Evolutionary conservation across 1,284 basidiomycete species (phyloP), one percentile per base, ranked within the genome.

Genomic region (Dichomitus squalens): DNA sequence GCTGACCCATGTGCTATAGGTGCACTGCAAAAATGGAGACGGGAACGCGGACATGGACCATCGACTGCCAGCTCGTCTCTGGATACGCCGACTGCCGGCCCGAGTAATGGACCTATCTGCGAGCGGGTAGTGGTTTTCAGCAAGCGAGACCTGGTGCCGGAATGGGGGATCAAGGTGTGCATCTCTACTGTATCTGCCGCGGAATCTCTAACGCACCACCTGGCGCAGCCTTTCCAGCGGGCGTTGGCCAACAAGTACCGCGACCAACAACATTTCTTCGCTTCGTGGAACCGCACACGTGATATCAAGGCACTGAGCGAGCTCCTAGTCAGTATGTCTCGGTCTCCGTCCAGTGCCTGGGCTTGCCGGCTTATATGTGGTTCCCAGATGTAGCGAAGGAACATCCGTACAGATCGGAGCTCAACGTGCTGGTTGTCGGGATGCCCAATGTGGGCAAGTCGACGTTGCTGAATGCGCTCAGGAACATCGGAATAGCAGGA

Each of bases 401-500:
- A 40, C 81, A 88, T 68, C 82, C 83, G 52, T 82, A 88, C 59
- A 77, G 85, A 44, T 83, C 86, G 57, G 90, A 93, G 70, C 76
- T 93, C 61, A 94, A 95, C 68, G 86, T 98, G 7, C 81, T 97
- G 5, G 93, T 97, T 23, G 87, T 96, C 52, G 96, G 96, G 23
- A 99, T 99, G 96, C 96, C 96, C 4, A 99, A 99, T 71, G 95
- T 98, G 40, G 97, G 97, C 48, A 99, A 99, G 76, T 97, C 95
- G 27, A 95, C 93, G 3, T 75, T 99, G 50, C 77, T 99, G 14
- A 99, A 99, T 70, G 87, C 92, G 0, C 79, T 99, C n/a, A 84
- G 97, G 40, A 87, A 88, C 66, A 88, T 89, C 60, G 96, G 96
- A 4, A 91, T 96, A 31, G 80, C 85, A 59, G 94, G 93, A 70